Evolutionary conservation across 345 rosid species (phyloP), one percentile per base, ranked within the genome.

Genomic region (Eucalyptus marginata): DNA sequence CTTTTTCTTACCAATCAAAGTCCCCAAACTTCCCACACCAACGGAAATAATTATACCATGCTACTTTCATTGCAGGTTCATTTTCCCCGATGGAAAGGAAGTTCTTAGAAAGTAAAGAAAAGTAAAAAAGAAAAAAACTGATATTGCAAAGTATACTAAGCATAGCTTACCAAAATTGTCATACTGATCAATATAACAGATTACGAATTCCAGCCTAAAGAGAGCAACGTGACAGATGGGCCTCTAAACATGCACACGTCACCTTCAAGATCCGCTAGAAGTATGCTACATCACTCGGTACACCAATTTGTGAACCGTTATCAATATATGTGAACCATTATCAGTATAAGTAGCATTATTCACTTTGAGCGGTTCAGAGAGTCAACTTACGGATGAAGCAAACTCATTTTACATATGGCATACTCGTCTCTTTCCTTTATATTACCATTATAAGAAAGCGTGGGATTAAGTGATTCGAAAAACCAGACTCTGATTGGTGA

Each of bases 171-270:
- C 2, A 10, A 71, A 36, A 36, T 36, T 36, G 27, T 71, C 46
- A 10, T 18, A 36, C 15, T 0, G 4, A 71, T 36, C 7, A 4
- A 71, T 8, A 14, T n/a, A 4, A n/a, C 3, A n/a, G 5, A n/a
- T 64, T n/a, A 5, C 10, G 0, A 64, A n/a, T 64, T 64, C 20
- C 8, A 1, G 5, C 71, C 4, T 2, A 1, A 14, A n/a, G 8
- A 64, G 36, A 64, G 31, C 8, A 16, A 64, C 5, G 4, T 14
- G 17, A 14, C 9, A n/a, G 3, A 64, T n/a, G 18, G 18, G 20
- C 17, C 36, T 64, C 76, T n/a, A 64, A 64, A 64, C 10, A 64
- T n/a, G 76, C 1, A 2, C 4, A 1, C 2, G 25, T 3, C 44
- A 17, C 1, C 25, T 71, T 36, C 83, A 10, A 36, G 83, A 71